Evolutionary conservation across 2,329 filamentous ascomycete species (phyloP).

Genomic region (Didymella segeticola): DNA sequence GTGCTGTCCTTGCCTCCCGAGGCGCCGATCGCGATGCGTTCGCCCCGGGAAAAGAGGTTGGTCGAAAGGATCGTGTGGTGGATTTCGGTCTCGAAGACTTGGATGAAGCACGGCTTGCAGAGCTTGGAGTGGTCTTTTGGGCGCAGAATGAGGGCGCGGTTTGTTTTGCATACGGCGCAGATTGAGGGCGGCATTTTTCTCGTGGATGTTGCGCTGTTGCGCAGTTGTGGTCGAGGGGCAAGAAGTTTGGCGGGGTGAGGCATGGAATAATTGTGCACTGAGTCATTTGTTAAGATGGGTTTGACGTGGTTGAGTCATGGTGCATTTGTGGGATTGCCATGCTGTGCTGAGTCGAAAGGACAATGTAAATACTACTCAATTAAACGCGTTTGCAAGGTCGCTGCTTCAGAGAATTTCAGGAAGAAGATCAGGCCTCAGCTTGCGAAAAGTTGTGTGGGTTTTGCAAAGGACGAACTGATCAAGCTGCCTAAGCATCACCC

Average conservation of each 20-base stretch:
- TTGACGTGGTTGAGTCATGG: not conserved
- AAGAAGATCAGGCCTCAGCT: not conserved
- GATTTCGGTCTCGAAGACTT: slow-evolving; percentile 88
- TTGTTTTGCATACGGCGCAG: slow-evolving; percentile 77
- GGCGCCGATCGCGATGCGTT: slow-evolving; percentile 90
- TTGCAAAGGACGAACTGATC: too few relatives aligned
- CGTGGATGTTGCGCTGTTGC: slow-evolving; percentile 4
- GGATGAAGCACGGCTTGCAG: slow-evolving; percentile 86
- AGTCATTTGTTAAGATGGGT: slow-evolving; percentile 14
- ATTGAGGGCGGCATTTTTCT: slow-evolving; percentile 76
- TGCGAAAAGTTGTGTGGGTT: too few relatives aligned
- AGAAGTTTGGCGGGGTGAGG: slow-evolving; percentile 14
- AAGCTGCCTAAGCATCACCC: not conserved
- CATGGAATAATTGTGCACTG: not conserved
- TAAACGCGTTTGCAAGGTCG: not conserved
- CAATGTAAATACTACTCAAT: slow-evolving; percentile 8
- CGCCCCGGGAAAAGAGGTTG: slow-evolving; percentile 80
- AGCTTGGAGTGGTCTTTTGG: slow-evolving; percentile 95
- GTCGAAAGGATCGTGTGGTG: slow-evolving; percentile 89
- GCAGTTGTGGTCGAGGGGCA: slow-evolving; percentile 1
- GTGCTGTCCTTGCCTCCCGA: slow-evolving; percentile 98
- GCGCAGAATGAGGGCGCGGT: slow-evolving; percentile 86
- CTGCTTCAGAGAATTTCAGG: not conserved
- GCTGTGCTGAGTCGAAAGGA: not conserved
- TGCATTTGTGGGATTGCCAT: not conserved